Evolutionary conservation across 495 filamentous ascomycete species (phyloP), one percentile per base, ranked within the genome.

Genomic region (Echria macrotheca): DNA sequence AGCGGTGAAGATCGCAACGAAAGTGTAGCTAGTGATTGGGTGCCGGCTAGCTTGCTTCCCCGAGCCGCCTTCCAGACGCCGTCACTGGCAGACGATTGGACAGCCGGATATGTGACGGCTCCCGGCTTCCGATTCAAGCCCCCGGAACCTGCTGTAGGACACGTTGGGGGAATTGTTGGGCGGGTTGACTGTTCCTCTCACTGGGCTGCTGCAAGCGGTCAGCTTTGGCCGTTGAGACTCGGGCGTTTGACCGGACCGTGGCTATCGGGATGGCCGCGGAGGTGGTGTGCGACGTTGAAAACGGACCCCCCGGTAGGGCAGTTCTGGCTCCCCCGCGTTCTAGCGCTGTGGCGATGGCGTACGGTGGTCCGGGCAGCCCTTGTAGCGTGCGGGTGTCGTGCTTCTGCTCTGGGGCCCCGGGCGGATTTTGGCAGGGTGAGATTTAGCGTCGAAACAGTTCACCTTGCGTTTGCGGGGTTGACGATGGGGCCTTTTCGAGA

Each of bases 311-410:
- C n/a, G n/a, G 36, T 3, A 17, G 9, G 36, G n/a, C 9, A 17
- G 36, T 2, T 26, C 26, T 14, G 23, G 14, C 23, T 44, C 32
- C 44, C 44, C 44, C 29, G 29, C 29, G 29, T 47, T 37, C 31
- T 47, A 37, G 44, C 29, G 44, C 23, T 47, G 31, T 47, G 23
- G 41, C 41, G 41, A 41, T 29, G 29, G 44, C 17, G 29, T 36
- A 25, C 29, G 18, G 21, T 47, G 44, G 44, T 22, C 44, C 44
- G 29, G 6, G 44, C 44, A 18, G 44, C 11, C 44, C 44, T 17
- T 47, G 44, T 47, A 37, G 44, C 44, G 29, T 46, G 43, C 44
- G 44, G 31, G 44, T 47, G 44, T 37, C 32, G 44, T 47, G 44
- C 44, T 38, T 35, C 44, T 47, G 28, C 21, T 19, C 24, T 29